Evolutionary conservation across 169 alveolate genomes (phyloP).

Genomic region (Cryptosporidium sp.): DNA sequence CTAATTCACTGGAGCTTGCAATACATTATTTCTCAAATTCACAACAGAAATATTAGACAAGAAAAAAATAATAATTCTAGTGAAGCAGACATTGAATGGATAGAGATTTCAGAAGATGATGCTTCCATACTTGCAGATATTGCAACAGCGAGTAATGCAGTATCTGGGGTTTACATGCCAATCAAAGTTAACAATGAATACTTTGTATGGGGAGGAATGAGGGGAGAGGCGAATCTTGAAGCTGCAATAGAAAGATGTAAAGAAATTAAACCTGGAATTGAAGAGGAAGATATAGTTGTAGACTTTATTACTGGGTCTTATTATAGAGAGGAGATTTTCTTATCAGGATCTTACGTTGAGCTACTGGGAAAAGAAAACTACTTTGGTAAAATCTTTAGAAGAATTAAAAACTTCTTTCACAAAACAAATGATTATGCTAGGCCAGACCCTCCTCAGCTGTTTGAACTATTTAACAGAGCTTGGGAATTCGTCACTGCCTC

Average conservation of each 20-base stretch:
- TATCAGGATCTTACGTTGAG: constrained; percentile 53
- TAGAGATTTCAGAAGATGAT: constrained; percentile 15
- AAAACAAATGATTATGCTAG: constrained; percentile 14
- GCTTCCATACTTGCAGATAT: constrained; percentile 43
- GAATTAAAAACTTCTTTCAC: constrained; percentile 42
- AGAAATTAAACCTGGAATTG: constrained; percentile 49
- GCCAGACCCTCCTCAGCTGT: constrained; percentile 66
- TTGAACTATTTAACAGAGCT: constrained; percentile 70
- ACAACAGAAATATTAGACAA: background rate
- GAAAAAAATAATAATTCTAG: background rate
- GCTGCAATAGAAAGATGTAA: constrained; percentile 70
- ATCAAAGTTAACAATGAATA: constrained; percentile 34
- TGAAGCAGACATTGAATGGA: constrained; percentile 9
- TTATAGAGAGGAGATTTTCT: constrained; percentile 54
- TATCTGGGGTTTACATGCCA: constrained; percentile 68
- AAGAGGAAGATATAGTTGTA: constrained; percentile 54
- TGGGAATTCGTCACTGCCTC: constrained; percentile 70
- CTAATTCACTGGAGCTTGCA: constrained; percentile 60
- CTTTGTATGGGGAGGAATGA: constrained; percentile 70
- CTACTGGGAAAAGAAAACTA: constrained; percentile 53
- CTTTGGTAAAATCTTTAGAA: constrained; percentile 48
- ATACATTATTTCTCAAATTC: constrained; percentile 23
- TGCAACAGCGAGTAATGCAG: constrained; percentile 68
- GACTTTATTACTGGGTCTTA: constrained; percentile 72
- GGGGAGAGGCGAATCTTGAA: constrained; percentile 66